Conservation (phyloP, 257 asterid species). For the Solanum clarkiae region DNA sequence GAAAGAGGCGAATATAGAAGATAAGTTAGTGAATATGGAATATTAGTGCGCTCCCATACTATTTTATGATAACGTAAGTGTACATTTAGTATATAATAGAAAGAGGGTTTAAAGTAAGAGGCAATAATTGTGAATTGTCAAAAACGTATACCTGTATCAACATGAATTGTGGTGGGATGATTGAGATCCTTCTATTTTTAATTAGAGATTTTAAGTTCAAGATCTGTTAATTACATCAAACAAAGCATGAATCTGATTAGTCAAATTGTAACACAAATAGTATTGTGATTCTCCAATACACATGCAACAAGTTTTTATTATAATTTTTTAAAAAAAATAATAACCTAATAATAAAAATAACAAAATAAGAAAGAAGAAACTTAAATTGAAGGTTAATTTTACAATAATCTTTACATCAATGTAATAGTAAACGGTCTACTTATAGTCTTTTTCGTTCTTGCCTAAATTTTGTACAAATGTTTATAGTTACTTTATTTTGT, state of each 20-base stretch:
- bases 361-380: too few species aligned
- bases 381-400: too few species aligned
- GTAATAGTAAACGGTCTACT: neutral
- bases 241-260: neutral
- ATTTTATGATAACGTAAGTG: neutral
- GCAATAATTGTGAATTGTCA: neutral
- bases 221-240: neutral
- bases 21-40: neutral
- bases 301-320: too few species aligned
- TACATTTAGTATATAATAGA: neutral
- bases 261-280: neutral
- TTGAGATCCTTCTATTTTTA: accelerated
- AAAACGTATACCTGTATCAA: neutral
- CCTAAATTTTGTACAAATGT: neutral
- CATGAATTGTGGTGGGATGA: neutral
- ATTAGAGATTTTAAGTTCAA: accelerated
- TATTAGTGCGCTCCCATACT: neutral
- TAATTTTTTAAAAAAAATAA: too few species aligned
- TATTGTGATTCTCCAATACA: too few species aligned
- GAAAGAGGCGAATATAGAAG: neutral
- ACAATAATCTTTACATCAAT: too few species aligned
- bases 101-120: neutral
- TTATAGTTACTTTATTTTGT: neutral
- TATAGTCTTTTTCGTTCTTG: neutral
- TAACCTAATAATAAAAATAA: too few species aligned